These are phyloP conservation scores for Schizosaccharomyces octosporus DNA, from an alignment of 805 yeast species.

Conservation along the genomic window DNA sequence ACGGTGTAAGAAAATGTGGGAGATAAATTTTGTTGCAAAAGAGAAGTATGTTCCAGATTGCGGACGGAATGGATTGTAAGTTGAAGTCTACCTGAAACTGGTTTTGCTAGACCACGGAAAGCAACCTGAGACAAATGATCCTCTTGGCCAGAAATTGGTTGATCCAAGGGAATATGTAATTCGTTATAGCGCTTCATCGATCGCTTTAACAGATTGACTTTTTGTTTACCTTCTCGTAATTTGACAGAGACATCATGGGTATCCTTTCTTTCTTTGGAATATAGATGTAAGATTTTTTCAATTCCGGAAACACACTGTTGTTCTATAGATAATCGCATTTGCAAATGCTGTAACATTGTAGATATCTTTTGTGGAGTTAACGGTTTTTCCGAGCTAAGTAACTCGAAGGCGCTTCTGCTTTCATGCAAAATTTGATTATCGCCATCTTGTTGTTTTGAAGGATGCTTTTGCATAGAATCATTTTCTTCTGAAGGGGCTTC, in stretches of 20 bases:
- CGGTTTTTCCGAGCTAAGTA: background rate
- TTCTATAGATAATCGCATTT: background rate
- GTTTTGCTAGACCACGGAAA: background rate
- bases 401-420: background rate
- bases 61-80: background rate
- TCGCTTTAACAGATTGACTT: background rate
- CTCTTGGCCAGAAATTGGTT: constrained; percentile 1
- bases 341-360: constrained; percentile 1
- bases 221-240: background rate
- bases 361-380: background rate
- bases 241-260: background rate
- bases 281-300: background rate
- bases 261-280: background rate
- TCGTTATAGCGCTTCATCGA: background rate
- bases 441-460: too few species aligned
- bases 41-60: background rate
- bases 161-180: background rate
- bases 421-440: background rate
- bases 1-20: background rate
- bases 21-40: background rate
- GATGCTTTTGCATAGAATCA: background rate
- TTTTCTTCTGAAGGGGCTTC: background rate
- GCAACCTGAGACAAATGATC: background rate
- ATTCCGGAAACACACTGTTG: background rate
- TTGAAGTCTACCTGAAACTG: background rate